Evolutionary conservation across 768 basidiomycete species (phyloP).

Genomic region (Imleria badia): DNA sequence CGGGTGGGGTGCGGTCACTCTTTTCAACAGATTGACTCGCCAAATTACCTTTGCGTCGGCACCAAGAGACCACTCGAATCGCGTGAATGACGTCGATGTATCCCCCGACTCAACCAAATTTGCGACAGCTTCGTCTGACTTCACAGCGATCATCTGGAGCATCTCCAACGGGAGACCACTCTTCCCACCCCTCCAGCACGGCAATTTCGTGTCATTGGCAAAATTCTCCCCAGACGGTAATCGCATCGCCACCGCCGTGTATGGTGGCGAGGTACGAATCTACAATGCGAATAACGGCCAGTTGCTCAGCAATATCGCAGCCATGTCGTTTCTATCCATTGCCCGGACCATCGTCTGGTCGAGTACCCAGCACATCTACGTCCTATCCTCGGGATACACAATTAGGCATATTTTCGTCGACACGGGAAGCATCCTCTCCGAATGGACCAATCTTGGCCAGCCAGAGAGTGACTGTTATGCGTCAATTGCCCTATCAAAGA

Average conservation of each 20-base stretch:
- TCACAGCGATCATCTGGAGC: not conserved
- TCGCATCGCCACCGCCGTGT: not conserved
- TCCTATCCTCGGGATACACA: not conserved
- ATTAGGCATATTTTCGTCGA: not conserved
- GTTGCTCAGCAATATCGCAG: not conserved
- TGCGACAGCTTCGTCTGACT: not conserved
- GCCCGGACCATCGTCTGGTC: not conserved
- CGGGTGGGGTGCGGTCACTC: not conserved
- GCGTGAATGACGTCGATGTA: not conserved
- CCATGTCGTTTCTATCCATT: not conserved
- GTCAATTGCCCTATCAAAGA: not conserved
- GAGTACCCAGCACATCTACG: not conserved
- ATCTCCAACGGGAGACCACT: not conserved
- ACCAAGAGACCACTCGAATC: not conserved
- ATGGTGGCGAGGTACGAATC: not conserved
- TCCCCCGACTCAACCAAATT: not conserved
- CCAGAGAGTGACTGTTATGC: not conserved
- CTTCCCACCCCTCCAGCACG: not conserved
- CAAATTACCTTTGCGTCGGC: not conserved
- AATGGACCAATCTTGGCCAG: not conserved
- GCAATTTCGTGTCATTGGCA: not conserved
- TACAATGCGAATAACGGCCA: not conserved
- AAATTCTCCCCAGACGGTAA: not conserved
- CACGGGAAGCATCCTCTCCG: not conserved
- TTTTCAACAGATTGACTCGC: not conserved